These are phyloP conservation scores for Microascus cirrosus DNA, from an alignment of 2,329 filamentous ascomycete species.

Conservation along the genomic window DNA sequence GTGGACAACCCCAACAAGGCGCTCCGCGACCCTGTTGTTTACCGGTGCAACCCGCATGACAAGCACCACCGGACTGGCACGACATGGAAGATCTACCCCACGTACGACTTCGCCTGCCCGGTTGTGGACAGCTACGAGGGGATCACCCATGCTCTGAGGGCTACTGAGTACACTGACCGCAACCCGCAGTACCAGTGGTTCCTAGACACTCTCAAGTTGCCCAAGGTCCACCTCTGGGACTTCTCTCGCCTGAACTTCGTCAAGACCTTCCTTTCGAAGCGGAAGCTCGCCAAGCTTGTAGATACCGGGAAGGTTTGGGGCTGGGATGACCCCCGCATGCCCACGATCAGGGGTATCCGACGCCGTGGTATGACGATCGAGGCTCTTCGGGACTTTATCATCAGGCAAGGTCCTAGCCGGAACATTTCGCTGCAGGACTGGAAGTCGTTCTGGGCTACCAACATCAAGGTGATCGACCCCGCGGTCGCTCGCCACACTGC, in stretches of 20 bases:
- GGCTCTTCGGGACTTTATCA: conserved; percentile 71
- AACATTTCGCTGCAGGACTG: conserved; percentile 81
- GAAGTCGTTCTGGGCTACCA: conserved; percentile 61
- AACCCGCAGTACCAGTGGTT: conserved; percentile 86
- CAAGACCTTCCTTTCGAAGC: conserved; percentile 72
- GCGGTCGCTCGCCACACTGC: conserved; percentile 64
- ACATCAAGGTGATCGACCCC: conserved; percentile 77
- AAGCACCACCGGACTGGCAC: conserved; percentile 68
- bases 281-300: conserved; percentile 76
- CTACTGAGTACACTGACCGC: conserved; percentile 79
- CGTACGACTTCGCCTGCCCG: conserved; percentile 78
- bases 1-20: conserved; percentile 90
- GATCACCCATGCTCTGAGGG: conserved; percentile 72
- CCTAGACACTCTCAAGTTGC: conserved; percentile 60
- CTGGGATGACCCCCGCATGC: conserved; percentile 83
- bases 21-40: conserved; percentile 93
- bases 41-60: conserved; percentile 68
- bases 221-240: conserved; percentile 75
- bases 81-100: conserved; percentile 78
- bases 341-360: conserved; percentile 69
- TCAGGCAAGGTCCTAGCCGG: conserved; percentile 73
- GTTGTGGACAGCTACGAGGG: conserved; percentile 73
- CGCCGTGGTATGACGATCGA: conserved; percentile 70
- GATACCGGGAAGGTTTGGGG: conserved; percentile 66
- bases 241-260: conserved; percentile 80